These are phyloP conservation scores for Mycena filopes DNA, from an alignment of 768 basidiomycete genomes.

Conservation along the genomic window DNA sequence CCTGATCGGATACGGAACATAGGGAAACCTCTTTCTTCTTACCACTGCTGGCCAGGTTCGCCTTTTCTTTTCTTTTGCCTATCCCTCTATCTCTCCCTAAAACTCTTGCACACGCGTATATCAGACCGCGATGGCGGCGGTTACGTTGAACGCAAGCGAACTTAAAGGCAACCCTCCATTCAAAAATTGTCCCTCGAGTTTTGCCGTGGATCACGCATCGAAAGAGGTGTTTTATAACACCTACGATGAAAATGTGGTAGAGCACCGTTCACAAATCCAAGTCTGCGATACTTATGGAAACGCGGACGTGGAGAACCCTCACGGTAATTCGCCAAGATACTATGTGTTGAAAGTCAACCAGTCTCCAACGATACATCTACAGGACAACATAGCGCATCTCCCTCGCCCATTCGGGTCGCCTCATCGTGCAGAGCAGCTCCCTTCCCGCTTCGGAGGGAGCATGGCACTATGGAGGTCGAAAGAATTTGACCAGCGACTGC, in stretches of 20 bases:
- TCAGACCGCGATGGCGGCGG: no score
- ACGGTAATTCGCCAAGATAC: not conserved
- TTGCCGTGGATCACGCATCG: constrained; percentile 4
- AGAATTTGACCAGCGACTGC: not conserved
- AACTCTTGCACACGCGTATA: no score
- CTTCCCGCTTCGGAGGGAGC: not conserved
- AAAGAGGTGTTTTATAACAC: constrained; percentile 17
- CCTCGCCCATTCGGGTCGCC: not conserved
- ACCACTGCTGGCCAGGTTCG: no score
- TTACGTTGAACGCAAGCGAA: no score
- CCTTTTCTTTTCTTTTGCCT: no score
- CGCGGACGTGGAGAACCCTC: constrained; percentile 12
- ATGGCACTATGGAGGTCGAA: not conserved
- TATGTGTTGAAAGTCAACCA: no score
- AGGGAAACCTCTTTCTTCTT: no score
- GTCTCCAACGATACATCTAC: no score
- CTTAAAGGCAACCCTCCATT: constrained; percentile 10
- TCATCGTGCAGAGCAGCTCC: not conserved
- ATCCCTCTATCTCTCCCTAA: no score
- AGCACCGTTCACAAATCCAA: constrained; percentile 1
- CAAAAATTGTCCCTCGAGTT: not conserved
- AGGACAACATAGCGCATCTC: no score
- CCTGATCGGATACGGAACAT: no score
- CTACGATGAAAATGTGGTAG: not conserved
- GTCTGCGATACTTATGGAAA: constrained; percentile 9